Conservation (phyloP, 2,329 filamentous ascomycete genomes). For the Metarhizium robertsii region DNA sequence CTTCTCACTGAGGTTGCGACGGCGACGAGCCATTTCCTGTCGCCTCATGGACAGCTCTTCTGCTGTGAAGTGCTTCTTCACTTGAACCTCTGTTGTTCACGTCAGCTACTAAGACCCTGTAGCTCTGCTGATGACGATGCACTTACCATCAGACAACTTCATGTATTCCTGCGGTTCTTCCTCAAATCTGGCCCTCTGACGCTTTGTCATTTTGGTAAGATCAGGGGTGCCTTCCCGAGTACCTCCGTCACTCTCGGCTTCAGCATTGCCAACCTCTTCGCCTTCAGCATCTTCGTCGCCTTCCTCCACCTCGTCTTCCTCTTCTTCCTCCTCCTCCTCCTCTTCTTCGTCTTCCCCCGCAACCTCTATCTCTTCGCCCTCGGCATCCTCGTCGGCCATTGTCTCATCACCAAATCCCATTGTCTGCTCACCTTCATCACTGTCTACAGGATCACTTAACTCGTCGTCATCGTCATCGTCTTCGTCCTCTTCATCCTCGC, state of each 20-base stretch:
- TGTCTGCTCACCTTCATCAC: conserved; percentile 32
- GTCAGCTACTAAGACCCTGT: neutral
- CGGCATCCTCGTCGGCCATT: conserved; percentile 37
- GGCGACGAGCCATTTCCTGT: conserved; percentile 51
- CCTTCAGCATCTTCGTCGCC: conserved; percentile 28
- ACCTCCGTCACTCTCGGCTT: conserved; percentile 33
- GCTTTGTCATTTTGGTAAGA: conserved; percentile 50
- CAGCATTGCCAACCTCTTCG: conserved; percentile 27
- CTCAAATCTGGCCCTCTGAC: conserved; percentile 50
- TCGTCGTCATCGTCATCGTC: conserved; percentile 44
- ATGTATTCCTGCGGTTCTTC: conserved; percentile 45
- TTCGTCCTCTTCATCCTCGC: conserved; percentile 41
- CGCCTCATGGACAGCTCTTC: conserved; percentile 54
- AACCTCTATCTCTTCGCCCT: conserved; percentile 34
- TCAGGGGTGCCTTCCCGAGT: conserved; percentile 43
- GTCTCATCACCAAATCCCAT: conserved; percentile 34
- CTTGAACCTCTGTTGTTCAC: conserved; percentile 48
- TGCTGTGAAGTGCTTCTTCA: conserved; percentile 51
- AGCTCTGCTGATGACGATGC: neutral
- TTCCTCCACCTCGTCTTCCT: conserved; percentile 28
- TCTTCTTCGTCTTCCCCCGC: conserved; percentile 32
- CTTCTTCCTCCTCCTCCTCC: conserved; percentile 29
- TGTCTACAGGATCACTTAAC: conserved; percentile 44
- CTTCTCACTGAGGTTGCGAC: conserved; percentile 55
- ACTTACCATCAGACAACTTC: conserved; percentile 51